Conservation (phyloP, 2,329 filamentous ascomycete genomes). For the Alternaria tenuissima region DNA sequence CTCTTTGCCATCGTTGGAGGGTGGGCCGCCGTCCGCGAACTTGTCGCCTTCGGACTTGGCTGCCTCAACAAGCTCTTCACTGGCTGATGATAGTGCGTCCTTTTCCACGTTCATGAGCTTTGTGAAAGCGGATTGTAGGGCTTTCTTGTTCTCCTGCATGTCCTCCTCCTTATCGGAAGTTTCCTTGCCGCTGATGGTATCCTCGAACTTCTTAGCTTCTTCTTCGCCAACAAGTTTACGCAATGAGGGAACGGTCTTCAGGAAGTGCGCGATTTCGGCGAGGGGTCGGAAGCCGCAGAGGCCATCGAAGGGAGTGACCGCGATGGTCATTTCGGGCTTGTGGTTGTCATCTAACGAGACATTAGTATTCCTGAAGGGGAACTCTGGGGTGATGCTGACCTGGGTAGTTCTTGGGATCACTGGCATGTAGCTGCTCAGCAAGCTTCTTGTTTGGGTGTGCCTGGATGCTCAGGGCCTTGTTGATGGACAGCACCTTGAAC, state of each 20-base stretch:
- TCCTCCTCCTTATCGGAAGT: slow-evolving; percentile 57
- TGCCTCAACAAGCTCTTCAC: slow-evolving; percentile 73
- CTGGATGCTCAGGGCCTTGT: slow-evolving; percentile 95
- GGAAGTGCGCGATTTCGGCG: slow-evolving; percentile 84
- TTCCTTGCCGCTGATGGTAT: slow-evolving; percentile 61
- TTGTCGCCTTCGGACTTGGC: slow-evolving; percentile 72
- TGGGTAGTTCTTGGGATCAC: slow-evolving; percentile 92
- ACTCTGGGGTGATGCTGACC: slow-evolving; percentile 7
- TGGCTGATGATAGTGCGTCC: slow-evolving; percentile 69
- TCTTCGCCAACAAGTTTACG: slow-evolving; percentile 59
- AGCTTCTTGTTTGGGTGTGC: slow-evolving; percentile 96
- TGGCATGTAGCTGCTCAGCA: slow-evolving; percentile 84
- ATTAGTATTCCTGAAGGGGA: background rate
- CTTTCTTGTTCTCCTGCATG: slow-evolving; percentile 73
- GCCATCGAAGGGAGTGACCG: slow-evolving; percentile 94
- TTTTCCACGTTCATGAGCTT: slow-evolving; percentile 80
- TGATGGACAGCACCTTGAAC: slow-evolving; percentile 96
- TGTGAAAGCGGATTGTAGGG: slow-evolving; percentile 77
- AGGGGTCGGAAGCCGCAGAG: slow-evolving; percentile 94
- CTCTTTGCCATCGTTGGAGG: slow-evolving; percentile 72
- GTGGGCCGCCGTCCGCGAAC: slow-evolving; percentile 78
- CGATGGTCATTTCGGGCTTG: slow-evolving; percentile 99
- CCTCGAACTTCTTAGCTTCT: slow-evolving; percentile 56
- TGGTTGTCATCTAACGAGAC: slow-evolving; percentile 82
- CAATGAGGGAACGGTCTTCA: slow-evolving; percentile 68